Conservation (phyloP, 441 rosid genomes). For the Gossypium gossypioides region DNA sequence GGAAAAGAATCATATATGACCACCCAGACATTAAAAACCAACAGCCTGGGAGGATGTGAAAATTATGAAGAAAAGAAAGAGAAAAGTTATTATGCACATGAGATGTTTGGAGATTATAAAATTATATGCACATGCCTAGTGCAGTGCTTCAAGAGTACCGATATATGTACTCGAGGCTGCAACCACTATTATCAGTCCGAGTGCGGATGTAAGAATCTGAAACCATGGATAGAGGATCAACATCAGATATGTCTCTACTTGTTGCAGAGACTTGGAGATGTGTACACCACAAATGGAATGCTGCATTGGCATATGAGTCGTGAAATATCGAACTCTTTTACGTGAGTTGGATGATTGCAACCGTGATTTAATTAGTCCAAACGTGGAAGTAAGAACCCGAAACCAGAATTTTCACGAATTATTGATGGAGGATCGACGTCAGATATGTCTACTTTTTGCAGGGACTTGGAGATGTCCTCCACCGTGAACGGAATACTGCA, state of each 20-base stretch:
- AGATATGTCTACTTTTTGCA: slow-evolving; percentile 37
- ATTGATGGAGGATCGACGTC: slow-evolving; percentile 45
- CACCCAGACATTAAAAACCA: slow-evolving; percentile 23
- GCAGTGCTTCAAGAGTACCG: slow-evolving; percentile 1
- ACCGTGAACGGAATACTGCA: slow-evolving; percentile 59
- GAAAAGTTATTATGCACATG: slow-evolving; percentile 37
- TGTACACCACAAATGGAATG: slow-evolving; percentile 58
- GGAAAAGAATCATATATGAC: slow-evolving; percentile 27
- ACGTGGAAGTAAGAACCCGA: slow-evolving; percentile 48
- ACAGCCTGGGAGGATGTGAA: slow-evolving; percentile 15
- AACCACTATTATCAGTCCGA: slow-evolving; percentile 24
- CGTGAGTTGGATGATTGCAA: neutral
- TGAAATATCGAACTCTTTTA: neutral
- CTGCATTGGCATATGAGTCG: slow-evolving; percentile 19
- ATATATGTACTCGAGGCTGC: neutral
- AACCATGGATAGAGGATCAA: slow-evolving; percentile 48
- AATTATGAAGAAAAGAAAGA: slow-evolving; percentile 4
- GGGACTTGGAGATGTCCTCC: slow-evolving; percentile 53
- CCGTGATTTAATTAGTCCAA: slow-evolving; percentile 22
- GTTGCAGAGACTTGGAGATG: slow-evolving; percentile 41
- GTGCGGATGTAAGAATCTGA: slow-evolving; percentile 41
- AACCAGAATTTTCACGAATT: slow-evolving; percentile 47
- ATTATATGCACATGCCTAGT: slow-evolving; percentile 34
- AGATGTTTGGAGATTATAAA: slow-evolving; percentile 17
- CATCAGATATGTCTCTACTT: slow-evolving; percentile 40